Conservation (phyloP, 192 early-diverging fungal species). For the Coemansia sp. region DNA sequence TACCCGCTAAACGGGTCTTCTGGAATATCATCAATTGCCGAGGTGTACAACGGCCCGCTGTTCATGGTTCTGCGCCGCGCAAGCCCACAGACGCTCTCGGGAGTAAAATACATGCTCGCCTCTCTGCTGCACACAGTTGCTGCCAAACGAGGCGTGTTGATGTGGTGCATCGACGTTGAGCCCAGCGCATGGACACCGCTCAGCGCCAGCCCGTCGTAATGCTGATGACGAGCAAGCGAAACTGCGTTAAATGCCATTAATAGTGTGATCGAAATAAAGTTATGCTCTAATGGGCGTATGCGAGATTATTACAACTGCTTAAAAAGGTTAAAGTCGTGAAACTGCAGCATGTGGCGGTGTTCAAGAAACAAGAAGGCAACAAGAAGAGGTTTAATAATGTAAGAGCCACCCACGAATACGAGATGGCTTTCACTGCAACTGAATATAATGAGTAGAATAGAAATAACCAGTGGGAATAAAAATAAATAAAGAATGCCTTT, state of each 20-base stretch:
- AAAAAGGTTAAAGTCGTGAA: background rate
- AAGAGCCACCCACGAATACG: background rate
- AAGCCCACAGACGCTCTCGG: background rate
- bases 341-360: background rate
- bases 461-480: background rate
- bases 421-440: too few species aligned
- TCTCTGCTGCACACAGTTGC: background rate
- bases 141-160: background rate
- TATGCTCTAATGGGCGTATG: background rate
- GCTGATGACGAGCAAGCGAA: background rate
- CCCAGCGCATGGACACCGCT: background rate
- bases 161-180: background rate
- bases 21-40: background rate
- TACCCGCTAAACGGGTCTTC: constrained; percentile 12
- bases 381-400: background rate
- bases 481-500: background rate
- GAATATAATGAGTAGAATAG: background rate
- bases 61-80: constrained; percentile 4
- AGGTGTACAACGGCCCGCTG: background rate
- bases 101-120: background rate
- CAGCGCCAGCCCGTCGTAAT: constrained; percentile 3
- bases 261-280: background rate
- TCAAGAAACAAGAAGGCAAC: background rate
- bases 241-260: constrained; percentile 1
- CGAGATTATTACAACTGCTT: background rate